Percentiles rank a stretch among this genome's conserved stretches.
These are phyloP conservation scores for Hymenoscyphus infarciens DNA, from an alignment of 2,329 filamentous ascomycete genomes.

Conservation along the genomic window DNA sequence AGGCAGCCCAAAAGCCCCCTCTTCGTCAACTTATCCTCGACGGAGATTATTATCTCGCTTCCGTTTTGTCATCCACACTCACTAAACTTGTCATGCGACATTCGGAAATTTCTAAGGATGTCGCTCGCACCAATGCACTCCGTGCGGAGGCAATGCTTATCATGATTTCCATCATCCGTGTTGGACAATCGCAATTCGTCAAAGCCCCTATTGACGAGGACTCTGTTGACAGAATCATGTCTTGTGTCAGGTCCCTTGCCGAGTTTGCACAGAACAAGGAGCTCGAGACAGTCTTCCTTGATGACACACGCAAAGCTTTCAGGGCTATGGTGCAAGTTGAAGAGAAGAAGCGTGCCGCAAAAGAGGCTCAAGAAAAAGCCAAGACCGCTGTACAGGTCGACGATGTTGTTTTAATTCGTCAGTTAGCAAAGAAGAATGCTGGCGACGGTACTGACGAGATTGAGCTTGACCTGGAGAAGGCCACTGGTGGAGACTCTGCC, in stretches of 20 bases:
- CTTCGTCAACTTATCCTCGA: constrained; percentile 92
- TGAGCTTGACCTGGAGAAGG: constrained; percentile 86
- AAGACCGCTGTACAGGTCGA: constrained; percentile 95
- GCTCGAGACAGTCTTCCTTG: constrained; percentile 85
- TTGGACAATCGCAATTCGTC: constrained; percentile 97
- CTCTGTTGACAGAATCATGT: constrained; percentile 98
- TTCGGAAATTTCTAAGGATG: constrained; percentile 83
- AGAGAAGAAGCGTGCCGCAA: constrained; percentile 95
- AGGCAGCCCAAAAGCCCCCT: constrained; percentile 93
- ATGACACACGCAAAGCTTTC: constrained; percentile 95
- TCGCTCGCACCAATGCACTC: constrained; percentile 85
- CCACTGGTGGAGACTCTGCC: constrained; percentile 82
- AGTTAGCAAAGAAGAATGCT: constrained; percentile 87
- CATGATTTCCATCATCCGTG: constrained; percentile 97
- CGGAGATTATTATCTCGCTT: constrained; percentile 93
- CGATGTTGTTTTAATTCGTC: constrained; percentile 87
- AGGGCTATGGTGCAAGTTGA: constrained; percentile 95
- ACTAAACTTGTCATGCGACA: constrained; percentile 98
- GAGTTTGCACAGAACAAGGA: constrained; percentile 89
- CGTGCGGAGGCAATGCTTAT: constrained; percentile 98
- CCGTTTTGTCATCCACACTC: constrained; percentile 91
- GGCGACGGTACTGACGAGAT: constrained; percentile 80
- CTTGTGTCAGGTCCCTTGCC: constrained; percentile 85
- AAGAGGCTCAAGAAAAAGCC: constrained; percentile 87
- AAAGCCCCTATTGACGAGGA: constrained; percentile 97